Evolutionary conservation across 495 filamentous ascomycete genomes (phyloP).

Genomic region (Chaetomium tenue): DNA sequence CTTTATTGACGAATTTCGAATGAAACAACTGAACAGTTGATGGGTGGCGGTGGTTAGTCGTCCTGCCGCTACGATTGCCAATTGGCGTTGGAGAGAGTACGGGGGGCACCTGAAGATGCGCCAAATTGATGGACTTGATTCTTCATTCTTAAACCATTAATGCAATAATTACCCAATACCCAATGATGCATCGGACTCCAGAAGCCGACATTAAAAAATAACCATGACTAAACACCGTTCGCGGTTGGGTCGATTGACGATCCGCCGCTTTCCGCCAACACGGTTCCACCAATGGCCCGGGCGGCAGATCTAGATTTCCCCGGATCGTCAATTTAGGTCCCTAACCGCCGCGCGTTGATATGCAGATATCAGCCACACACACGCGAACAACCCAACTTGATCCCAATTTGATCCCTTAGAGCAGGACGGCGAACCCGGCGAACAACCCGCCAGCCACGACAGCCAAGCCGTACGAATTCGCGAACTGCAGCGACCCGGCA

Average conservation of each 20-base stretch:
- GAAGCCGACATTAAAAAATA: neutral
- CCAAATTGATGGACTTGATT: neutral
- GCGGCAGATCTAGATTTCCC: neutral
- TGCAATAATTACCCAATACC: neutral
- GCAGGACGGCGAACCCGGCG: conserved; percentile 61
- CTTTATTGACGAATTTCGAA: neutral
- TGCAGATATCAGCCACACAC: neutral
- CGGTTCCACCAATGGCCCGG: neutral
- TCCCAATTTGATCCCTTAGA: conserved; percentile 41
- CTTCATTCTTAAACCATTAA: neutral
- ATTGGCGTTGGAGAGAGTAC: neutral
- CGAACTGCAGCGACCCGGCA: conserved; percentile 49
- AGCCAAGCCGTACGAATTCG: conserved; percentile 58
- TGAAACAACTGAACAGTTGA: neutral
- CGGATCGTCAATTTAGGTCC: neutral
- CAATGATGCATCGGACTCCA: neutral
- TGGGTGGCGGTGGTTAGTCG: neutral
- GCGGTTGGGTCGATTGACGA: neutral
- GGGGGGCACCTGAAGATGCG: neutral
- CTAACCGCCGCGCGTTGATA: neutral
- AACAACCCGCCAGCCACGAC: conserved; percentile 58
- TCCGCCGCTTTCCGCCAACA: neutral
- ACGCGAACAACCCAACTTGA: neutral
- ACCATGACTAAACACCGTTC: conserved; percentile 7
- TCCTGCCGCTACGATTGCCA: neutral